Evolutionary conservation across 2,329 filamentous ascomycete genomes (phyloP), one percentile per base, ranked within the genome.

Genomic region (Parasarocladium wereldwijsianum): DNA sequence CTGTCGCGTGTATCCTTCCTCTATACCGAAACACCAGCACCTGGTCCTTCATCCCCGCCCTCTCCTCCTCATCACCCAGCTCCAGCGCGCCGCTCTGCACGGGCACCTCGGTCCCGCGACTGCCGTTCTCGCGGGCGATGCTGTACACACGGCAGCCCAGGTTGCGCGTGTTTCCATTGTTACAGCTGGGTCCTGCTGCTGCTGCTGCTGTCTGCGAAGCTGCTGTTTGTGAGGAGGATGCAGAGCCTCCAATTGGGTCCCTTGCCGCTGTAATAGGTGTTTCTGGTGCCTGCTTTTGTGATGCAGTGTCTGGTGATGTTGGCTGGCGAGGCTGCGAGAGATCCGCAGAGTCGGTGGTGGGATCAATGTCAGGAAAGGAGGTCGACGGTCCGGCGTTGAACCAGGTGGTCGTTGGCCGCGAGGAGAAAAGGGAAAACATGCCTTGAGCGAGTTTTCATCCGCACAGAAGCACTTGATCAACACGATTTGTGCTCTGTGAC

Each of bases 11-110:
- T n/a, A 80, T 58, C 35, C 66, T 70, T 3, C 66, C 69, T 30
- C 61, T 64, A 41, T 76, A 76, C 38, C 62, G 61, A 37, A 79
- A 81, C 0, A 81, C 60, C 12, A 81, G 55, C 0, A 80, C 69
- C 41, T 80, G 74, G 32, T 76, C 60, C 26, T 57, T 60, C 33
- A 73, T 32, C 3, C 57, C 51, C 4, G 49, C 46, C 2, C 42
- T 49, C 7, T 43, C 41, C 15, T 48, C 46, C 3, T 37, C 33
- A 4, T 40, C 35, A 0, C 44, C 48, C 19, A 12, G 24, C 18
- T 30, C 28, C 19, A 30, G 17, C 6, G 58, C 52, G 1, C 46
- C 45, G 1, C 51, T 40, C 3, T 58, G 34, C 0, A 32, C 17
- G 8, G 50, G 36, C 4, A 63, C 42, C 33, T 57, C 58, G 1